These are phyloP conservation scores for Solanum tarijense DNA, from an alignment of 257 asterid genomes.

Conservation along the genomic window DNA sequence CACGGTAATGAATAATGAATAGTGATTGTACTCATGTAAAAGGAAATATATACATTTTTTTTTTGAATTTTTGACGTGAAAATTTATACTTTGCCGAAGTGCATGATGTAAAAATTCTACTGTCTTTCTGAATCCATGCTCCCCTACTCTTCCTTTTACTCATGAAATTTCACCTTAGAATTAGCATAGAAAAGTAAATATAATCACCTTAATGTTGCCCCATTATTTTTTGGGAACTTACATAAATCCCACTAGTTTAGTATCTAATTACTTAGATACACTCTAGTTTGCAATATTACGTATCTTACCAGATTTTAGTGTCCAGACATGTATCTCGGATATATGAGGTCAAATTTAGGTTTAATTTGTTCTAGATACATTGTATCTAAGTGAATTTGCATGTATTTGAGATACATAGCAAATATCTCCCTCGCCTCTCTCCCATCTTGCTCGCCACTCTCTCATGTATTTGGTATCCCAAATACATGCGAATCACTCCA, in stretches of 20 bases:
- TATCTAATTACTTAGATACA: no score
- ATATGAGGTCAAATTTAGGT: no score
- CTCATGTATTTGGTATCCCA: no score
- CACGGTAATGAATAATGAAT: not conserved
- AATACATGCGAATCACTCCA: no score
- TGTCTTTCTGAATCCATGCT: not conserved
- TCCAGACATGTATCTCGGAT: not conserved
- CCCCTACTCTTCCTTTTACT: not conserved
- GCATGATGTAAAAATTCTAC: not conserved
- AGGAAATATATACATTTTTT: not conserved
- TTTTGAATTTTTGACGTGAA: not conserved
- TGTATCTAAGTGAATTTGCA: no score
- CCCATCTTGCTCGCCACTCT: no score
- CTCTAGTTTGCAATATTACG: not conserved
- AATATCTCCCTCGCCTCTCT: no score
- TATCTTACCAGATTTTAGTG: no score
- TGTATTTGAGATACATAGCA: not conserved
- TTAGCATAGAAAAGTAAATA: not conserved
- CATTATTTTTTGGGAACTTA: not conserved
- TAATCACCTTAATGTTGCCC: not conserved
- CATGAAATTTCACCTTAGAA: not conserved
- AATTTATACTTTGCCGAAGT: not conserved
- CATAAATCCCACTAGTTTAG: not conserved
- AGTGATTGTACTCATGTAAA: not conserved
- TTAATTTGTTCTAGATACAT: not conserved